Evolutionary conservation across 73 alveolate species (phyloP), one percentile per base, ranked within the genome.

Genomic region (Paraurostyla sp.): DNA sequence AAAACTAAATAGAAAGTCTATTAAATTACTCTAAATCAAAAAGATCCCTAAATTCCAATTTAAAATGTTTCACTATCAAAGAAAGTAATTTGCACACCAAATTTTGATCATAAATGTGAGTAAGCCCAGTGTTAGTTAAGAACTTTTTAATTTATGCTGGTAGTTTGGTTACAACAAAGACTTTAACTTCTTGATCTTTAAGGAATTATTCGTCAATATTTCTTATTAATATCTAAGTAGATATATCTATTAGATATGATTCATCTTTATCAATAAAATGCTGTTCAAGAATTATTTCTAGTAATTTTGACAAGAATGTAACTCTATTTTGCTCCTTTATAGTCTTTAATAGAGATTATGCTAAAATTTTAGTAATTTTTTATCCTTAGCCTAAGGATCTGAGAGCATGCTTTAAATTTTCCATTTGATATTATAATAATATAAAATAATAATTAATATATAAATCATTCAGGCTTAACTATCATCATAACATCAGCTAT

Each of bases 361-460:
- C 82, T 15, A 65, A 6, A 7, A 65, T 65, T 2, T 58, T 3
- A 65, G 82, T 65, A 13, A 65, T 65, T 65, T 38, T 65, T 22
- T 65, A 56, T 11, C 58, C 59, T 30, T 65, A 38, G 7, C 58
- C 58, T 6, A 65, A 30, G 1, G 82, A 25, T 35, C 46, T 33
- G n/a, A 65, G 36, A 65, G 82, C 82, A 18, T 40, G 40, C 25
- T 65, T 65, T 22, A 65, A 38, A 15, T 65, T 58, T 65, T 65
- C 82, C 82, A 65, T 65, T 59, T 11, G 32, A 16, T 52, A 52
- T n/a, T n/a, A n/a, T n/a, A n/a, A n/a, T n/a, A n/a, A n/a, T n/a
- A n/a, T n/a, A n/a, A n/a, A n/a, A n/a, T n/a, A n/a, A n/a, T n/a
- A n/a, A n/a, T n/a, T n/a, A n/a, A n/a, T n/a, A n/a, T n/a, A n/a